A percentile compares a stretch with the other conserved stretches of the same genome.
Conservation (phyloP, 2,329 filamentous ascomycete genomes). For the Cladosporium austrohemisphaericum region DNA sequence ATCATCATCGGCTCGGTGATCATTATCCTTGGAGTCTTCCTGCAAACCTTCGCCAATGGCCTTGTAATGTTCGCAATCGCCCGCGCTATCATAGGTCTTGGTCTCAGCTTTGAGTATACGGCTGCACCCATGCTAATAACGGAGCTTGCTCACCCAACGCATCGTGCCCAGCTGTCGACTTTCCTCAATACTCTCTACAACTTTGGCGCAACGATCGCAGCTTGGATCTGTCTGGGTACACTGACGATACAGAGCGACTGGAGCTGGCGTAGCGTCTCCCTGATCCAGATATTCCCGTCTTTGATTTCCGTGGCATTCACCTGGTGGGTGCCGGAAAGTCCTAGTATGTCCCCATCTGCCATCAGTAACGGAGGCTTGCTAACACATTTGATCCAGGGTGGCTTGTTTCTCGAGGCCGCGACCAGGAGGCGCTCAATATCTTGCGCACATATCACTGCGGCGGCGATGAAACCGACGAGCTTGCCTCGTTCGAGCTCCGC, state of each 20-base stretch:
- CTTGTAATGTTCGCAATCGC: slow-evolving; percentile 42
- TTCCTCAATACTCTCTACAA: slow-evolving; percentile 43
- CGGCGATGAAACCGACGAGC: slow-evolving; percentile 38
- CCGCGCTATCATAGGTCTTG: slow-evolving; percentile 32
- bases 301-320: slow-evolving; percentile 42
- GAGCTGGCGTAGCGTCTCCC: slow-evolving; percentile 51
- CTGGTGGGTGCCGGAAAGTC: slow-evolving; percentile 53
- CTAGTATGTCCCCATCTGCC: background rate
- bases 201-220: slow-evolving; percentile 41
- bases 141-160: slow-evolving; percentile 45
- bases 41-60: slow-evolving; percentile 38
- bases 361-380: no score
- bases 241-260: slow-evolving; percentile 39
- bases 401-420: slow-evolving; percentile 50
- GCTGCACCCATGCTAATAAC: slow-evolving; percentile 24
- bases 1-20: slow-evolving; percentile 43
- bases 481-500: slow-evolving; percentile 45
- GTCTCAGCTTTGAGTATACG: slow-evolving; percentile 31
- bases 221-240: slow-evolving; percentile 45
- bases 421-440: slow-evolving; percentile 47
- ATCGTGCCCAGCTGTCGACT: slow-evolving; percentile 44
- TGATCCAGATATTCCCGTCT: slow-evolving; percentile 49
- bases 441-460: slow-evolving; percentile 50
- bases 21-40: slow-evolving; percentile 41
- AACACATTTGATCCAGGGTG: slow-evolving; percentile 37